phyloP scores from a whole-genome alignment of 2,329 filamentous ascomycete genomes.

The Fusarium armeniacum region DNA sequence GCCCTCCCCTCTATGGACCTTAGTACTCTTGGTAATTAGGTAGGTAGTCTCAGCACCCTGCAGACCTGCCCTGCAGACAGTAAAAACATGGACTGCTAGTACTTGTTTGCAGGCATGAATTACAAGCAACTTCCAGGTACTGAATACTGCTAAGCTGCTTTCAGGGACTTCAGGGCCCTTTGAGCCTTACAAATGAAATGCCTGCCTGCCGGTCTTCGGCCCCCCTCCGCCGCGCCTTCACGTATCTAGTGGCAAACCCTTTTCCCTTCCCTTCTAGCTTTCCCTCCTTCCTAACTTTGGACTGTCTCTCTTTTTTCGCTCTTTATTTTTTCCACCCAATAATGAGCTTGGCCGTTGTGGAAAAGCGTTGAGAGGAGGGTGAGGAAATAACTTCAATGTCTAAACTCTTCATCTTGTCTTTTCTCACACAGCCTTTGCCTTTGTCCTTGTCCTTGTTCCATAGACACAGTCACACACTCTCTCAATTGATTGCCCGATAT shows the following conservation, averaged over 20 bases:
- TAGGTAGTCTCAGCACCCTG: background rate
- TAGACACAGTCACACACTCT: background rate
- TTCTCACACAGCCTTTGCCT: background rate
- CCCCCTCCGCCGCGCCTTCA: background rate
- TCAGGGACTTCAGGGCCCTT: background rate
- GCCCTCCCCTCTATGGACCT: too few relatives aligned
- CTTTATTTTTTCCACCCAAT: conserved; percentile 6
- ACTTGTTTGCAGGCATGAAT: background rate
- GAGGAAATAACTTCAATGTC: background rate
- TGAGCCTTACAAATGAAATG: background rate
- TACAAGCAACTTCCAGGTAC: background rate
- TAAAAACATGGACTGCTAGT: background rate
- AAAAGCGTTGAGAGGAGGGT: conserved; percentile 1
- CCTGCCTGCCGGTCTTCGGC: conserved; percentile 26
- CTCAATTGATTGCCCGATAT: conserved; percentile 8
- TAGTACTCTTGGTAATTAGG: too few relatives aligned
- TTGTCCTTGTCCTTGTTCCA: background rate
- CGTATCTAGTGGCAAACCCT: background rate
- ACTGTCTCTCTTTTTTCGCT: background rate
- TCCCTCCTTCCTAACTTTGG: background rate
- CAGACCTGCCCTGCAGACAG: background rate
- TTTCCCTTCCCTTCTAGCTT: background rate
- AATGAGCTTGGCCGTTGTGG: background rate
- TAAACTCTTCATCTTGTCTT: background rate
- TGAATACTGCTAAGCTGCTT: background rate